Base-by-base conservation (phyloP, 305 asterid species). In the Fraxinus ornus region DNA sequence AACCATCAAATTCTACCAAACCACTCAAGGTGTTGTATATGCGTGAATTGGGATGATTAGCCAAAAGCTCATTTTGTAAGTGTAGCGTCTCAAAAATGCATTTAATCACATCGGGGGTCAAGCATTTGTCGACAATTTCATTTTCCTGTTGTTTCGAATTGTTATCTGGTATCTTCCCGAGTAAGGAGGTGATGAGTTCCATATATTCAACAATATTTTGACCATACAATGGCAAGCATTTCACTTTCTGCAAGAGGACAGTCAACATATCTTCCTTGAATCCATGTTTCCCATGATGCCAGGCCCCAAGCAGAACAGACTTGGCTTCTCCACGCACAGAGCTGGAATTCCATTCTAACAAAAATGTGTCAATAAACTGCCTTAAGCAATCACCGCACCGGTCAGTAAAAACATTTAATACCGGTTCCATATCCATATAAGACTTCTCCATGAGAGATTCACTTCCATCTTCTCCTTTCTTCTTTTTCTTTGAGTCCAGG, bases 21-120 rank as follows among this genome's bases (percentile, higher is more conserved):
- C 98, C 96, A 89, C 97, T 95, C 90, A 97, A 84, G 17, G 99
- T 97, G 88, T 93, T 95, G 90, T 97, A 97, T 81, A 97, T 97
- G 78, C 99, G 98, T 75, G 99, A 97, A 86, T 97, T 97, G n/a
- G 99, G 99, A 92, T 97, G 99, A 88, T 97, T 97, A 13, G 99
- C 99, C 91, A 97, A 87, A 87, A 97, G 98, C 89, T 97, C 99
- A 87, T 97, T 97, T 87, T 97, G 99, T 28, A 95, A 92, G 86
- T 92, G 97, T 72, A 97, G 97, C 5, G 98, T 95, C 90, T 93
- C 98, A 88, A 92, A 93, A 68, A 97, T 87, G 90, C 96, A 91
- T 86, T 81, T 91, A 66, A 95, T 88, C 82, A 93, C 97, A 79
- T 97, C 97, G 60, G 96, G 78, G 84, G 96, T 92, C 92, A 97